These are phyloP conservation scores for Coix lacrymajobi DNA, from an alignment of 176 grass and related monocot genomes.

Conservation along the genomic window DNA sequence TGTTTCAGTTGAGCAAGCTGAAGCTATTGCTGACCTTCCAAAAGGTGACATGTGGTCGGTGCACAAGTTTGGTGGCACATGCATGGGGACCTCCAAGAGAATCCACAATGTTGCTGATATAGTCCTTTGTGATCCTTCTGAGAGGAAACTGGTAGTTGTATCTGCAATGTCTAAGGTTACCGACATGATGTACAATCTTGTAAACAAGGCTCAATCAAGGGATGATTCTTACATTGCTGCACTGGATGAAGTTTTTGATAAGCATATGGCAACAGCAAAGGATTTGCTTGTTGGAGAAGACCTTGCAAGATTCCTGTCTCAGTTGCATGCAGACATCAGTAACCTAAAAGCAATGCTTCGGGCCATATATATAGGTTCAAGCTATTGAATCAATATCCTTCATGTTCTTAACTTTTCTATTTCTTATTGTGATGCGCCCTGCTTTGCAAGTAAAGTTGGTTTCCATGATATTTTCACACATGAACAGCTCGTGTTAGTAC, in stretches of 20 bases:
- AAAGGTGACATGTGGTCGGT: constrained; percentile 98
- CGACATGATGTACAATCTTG: constrained; percentile 91
- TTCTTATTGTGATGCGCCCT: neutral
- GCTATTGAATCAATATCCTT: neutral
- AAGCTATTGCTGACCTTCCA: constrained; percentile 34
- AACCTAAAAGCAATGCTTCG: constrained; percentile 88
- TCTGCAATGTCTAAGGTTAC: constrained; percentile 99
- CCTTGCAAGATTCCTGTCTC: constrained; percentile 80
- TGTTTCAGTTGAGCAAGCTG: constrained; percentile 64
- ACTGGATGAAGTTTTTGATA: constrained; percentile 75
- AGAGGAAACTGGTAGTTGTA: constrained; percentile 84
- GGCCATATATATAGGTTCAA: constrained; percentile 89
- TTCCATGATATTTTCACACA: neutral
- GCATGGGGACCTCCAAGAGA: constrained; percentile 81
- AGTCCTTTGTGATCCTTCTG: constrained; percentile 67
- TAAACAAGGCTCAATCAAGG: constrained; percentile 78
- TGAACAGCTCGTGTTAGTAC: neutral
- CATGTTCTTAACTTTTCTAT: neutral
- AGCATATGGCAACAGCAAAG: constrained; percentile 80
- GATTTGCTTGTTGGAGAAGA: constrained; percentile 84
- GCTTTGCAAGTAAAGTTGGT: constrained; percentile 1
- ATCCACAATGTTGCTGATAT: constrained; percentile 93
- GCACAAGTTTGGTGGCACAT: constrained; percentile 97
- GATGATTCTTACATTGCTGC: constrained; percentile 71
- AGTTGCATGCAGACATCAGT: constrained; percentile 71